These are phyloP conservation scores for Talaromyces rugulosus DNA, from an alignment of 2,329 filamentous ascomycete species.

Conservation along the genomic window DNA sequence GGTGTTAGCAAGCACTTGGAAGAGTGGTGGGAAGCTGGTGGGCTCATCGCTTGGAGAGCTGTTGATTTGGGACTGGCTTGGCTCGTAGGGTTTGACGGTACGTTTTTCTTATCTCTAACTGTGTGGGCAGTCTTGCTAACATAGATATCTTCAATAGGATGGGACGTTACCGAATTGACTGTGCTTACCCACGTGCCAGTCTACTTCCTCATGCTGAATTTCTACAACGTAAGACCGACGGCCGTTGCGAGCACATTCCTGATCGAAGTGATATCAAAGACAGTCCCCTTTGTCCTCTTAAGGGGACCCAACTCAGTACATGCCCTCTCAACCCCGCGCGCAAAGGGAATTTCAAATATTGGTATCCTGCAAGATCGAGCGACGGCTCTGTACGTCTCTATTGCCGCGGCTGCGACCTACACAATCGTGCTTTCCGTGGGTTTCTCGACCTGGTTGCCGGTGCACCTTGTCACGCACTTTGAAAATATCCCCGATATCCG, in stretches of 20 bases:
- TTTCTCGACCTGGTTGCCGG: constrained; percentile 66
- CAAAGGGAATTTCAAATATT: constrained; percentile 52
- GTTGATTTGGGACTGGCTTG: constrained; percentile 69
- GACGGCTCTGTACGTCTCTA: constrained; percentile 61
- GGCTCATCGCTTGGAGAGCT: constrained; percentile 53
- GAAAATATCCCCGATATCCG: constrained; percentile 64
- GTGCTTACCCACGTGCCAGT: constrained; percentile 71
- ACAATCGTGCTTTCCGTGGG: constrained; percentile 66
- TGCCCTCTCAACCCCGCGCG: constrained; percentile 45
- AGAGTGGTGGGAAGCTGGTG: constrained; percentile 58
- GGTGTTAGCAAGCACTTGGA: constrained; percentile 61
- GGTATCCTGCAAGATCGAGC: constrained; percentile 61
- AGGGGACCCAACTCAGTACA: constrained; percentile 65
- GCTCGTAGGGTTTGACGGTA: constrained; percentile 56
- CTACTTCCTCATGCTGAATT: constrained; percentile 70
- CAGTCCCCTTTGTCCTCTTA: constrained; percentile 70
- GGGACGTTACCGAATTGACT: constrained; percentile 62
- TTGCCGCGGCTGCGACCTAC: constrained; percentile 71
- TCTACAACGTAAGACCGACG: constrained; percentile 65
- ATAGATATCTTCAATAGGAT: constrained; percentile 41
- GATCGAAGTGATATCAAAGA: constrained; percentile 66
- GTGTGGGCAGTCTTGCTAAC: background rate
- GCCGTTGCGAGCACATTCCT: constrained; percentile 59
- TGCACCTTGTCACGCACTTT: constrained; percentile 71
- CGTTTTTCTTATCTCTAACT: background rate